Base-by-base conservation (phyloP, 78 protist genomes). In the Dictyostelium capitatum region DNA sequence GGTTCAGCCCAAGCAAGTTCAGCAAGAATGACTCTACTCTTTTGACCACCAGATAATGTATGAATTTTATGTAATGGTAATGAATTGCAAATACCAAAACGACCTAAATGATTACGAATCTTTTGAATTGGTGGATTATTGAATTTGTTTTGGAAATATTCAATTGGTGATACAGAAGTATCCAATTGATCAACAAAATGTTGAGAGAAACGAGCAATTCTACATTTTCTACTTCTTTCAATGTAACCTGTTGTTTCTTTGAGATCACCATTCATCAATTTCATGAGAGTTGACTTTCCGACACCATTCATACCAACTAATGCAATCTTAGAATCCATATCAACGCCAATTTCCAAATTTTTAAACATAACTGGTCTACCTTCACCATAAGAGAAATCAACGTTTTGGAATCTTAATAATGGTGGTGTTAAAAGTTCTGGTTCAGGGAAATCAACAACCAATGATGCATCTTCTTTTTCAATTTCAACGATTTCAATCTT, bases 301-400 rank as follows among this genome's bases (percentile, higher is more conserved):
- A 94, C 95, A 14, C 99, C 99, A 91, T 98, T 98, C 46, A 97
- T 97, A 5, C 99, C 99, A 43, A 98, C 99, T 1, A 98, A 30
- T 15, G 96, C 93, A 51, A 98, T 81, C 75, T 98, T 96, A 12
- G 85, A 20, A 54, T 97, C 97, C 83, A 91, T 72, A 56, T 84
- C 94, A 15, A 98, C 46, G 47, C 95, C 95, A 23, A 97, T 91
- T 19, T 96, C 83, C 20, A 98, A 89, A 4, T 97, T 78, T 4
- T 37, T 70, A 70, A 98, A 98, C 91, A 98, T 90, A 2, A 23
- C 25, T 64, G 65, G 81, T 20, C 67, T 37, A 20, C 37, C 82
- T 79, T 91, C 81, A 37, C 43, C 43, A 80, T 97, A 97, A 51
- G 89, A 90, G 37, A 97, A 97, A 47, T 95, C 72, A 10, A 94